phyloP scores from a whole-genome alignment of 2,329 filamentous ascomycete species.

The Purpureocillium lavendulum region DNA sequence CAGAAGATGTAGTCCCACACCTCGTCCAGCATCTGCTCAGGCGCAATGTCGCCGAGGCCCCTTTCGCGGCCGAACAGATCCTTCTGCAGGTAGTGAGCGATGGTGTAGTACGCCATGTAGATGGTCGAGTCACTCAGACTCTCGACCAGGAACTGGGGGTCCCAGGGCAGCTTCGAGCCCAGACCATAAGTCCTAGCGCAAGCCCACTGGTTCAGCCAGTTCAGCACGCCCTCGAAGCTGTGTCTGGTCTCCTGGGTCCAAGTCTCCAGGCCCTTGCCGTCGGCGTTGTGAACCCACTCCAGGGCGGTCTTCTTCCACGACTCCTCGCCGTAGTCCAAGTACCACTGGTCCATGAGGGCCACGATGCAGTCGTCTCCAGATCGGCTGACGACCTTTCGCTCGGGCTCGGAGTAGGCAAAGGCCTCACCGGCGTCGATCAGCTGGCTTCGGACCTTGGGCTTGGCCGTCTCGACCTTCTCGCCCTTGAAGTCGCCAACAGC shows the following conservation, averaged over 20 bases:
- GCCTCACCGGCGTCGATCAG: conserved; percentile 71
- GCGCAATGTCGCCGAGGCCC: conserved; percentile 59
- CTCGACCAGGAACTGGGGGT: conserved; percentile 83
- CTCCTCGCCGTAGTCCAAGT: conserved; percentile 90
- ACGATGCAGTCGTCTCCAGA: conserved; percentile 92
- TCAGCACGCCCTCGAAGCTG: conserved; percentile 74
- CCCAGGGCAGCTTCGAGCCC: conserved; percentile 92
- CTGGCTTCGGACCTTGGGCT: conserved; percentile 73
- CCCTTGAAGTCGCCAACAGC: conserved; percentile 82
- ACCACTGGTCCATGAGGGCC: conserved; percentile 93
- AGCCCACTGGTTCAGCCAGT: conserved; percentile 95
- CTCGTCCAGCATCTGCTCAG: conserved; percentile 88
- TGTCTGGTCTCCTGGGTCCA: conserved; percentile 72
- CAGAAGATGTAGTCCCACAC: conserved; percentile 96
- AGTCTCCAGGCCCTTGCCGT: conserved; percentile 64
- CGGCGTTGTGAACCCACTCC: conserved; percentile 60
- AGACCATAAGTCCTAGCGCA: conserved; percentile 87
- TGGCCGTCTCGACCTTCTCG: conserved; percentile 76
- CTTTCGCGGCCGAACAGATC: conserved; percentile 76
- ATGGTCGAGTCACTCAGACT: conserved; percentile 85
- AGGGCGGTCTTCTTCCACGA: conserved; percentile 74
- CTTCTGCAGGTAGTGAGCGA: conserved; percentile 61
- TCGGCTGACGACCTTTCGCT: conserved; percentile 79
- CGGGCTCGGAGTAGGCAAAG: conserved; percentile 90
- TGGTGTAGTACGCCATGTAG: conserved; percentile 78